Base-by-base conservation (phyloP, 192 early-diverging fungal species). In the Kickxella alabastrina region DNA sequence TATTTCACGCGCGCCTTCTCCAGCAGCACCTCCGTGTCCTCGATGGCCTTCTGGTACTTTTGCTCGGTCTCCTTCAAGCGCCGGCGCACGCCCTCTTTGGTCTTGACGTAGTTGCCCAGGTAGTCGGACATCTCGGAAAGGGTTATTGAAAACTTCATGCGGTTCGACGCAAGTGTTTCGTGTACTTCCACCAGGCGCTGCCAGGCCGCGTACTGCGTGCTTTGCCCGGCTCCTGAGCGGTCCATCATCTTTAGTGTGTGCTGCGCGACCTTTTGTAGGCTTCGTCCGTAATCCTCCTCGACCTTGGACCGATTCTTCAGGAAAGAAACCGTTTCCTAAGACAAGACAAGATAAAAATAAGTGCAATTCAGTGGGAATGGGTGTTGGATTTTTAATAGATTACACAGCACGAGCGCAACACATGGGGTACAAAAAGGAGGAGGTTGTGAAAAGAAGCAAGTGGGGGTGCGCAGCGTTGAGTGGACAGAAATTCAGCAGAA, bases 271-370 rank as follows among this genome's bases (percentile, higher is more conserved):
- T 92, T 93, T 27, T 83, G 71, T 76, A 98, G 79, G 34, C 79
- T 74, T 34, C 84, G 78, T 18, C 85, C 88, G 65, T 98, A 96
- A 31, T 95, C 90, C 43, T 92, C 92, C 58, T 98, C 95, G 28
- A 96, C 87, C 4, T 75, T 58, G 1, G 95, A 90, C n/a, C 95
- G 82, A 51, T 85, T 91, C 53, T 87, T 90, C 14, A 98, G 71
- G 52, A 98, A 96, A 0, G 62, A 43, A 3, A 83, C 75, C 10
- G 85, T 75, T 54, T 98, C 70, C 54, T 60, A 60, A 22, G 51
- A 8, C 3, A 12, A 26, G 87, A 81, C 86, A 52, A 13, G 38
- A n/a, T 43, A 50, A 34, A 44, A 35, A n/a, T n/a, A n/a, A n/a
- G n/a, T n/a, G n/a, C n/a, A n/a, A n/a, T n/a, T n/a, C n/a, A n/a